Evolutionary conservation across 176 grass and related monocot genomes (phyloP).

Genomic region (Alloteropsis semialata): DNA sequence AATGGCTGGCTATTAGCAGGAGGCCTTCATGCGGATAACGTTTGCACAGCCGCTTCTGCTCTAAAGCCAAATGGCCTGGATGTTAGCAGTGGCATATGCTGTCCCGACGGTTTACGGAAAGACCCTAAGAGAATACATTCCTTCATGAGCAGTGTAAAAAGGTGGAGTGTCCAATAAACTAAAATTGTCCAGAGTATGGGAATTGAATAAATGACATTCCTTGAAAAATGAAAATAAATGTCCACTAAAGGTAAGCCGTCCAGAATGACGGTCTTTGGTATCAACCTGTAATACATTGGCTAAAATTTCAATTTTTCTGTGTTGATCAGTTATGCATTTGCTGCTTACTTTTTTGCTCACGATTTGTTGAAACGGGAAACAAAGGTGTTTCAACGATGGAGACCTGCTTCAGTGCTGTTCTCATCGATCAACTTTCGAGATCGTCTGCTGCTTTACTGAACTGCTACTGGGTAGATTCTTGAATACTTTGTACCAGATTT

Average conservation of each 20-base stretch:
- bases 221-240: neutral
- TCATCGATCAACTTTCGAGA: too few relatives aligned
- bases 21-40: slow-evolving; percentile 71
- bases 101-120: slow-evolving; percentile 43
- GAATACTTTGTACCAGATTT: too few relatives aligned
- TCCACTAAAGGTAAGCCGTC: neutral
- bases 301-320: too few relatives aligned
- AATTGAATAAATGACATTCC: neutral
- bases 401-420: too few relatives aligned
- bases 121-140: slow-evolving; percentile 49
- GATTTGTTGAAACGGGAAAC: too few relatives aligned
- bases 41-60: slow-evolving; percentile 37
- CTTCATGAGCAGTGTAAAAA: slow-evolving; percentile 58
- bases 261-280: neutral
- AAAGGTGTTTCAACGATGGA: too few relatives aligned
- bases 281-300: too few relatives aligned
- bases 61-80: slow-evolving; percentile 65
- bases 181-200: neutral
- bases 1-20: slow-evolving; percentile 78
- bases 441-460: too few relatives aligned
- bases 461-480: too few relatives aligned
- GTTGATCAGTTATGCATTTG: too few relatives aligned
- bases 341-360: too few relatives aligned
- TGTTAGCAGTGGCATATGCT: slow-evolving; percentile 78
- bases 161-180: neutral